phyloP scores from a whole-genome alignment of 176 grass and related monocot species.

The Oryza nivara region DNA sequence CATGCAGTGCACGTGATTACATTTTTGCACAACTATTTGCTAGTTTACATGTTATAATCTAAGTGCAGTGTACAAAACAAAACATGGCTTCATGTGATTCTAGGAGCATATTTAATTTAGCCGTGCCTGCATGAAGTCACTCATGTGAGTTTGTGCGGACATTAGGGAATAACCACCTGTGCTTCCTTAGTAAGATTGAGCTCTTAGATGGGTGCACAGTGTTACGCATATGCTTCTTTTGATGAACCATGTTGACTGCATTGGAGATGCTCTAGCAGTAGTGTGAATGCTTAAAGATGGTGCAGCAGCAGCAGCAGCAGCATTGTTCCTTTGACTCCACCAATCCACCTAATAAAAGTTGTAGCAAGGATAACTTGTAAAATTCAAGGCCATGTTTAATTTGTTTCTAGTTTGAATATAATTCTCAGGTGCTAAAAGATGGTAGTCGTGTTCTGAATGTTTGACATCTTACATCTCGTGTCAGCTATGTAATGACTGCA shows the following conservation, averaged over 20 bases:
- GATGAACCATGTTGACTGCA: constrained; percentile 4
- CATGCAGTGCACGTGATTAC: background rate
- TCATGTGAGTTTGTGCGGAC: background rate
- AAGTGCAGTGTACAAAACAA: background rate
- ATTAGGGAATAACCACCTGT: background rate
- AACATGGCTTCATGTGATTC: background rate
- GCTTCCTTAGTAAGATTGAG: constrained; percentile 9
- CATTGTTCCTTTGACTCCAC: background rate
- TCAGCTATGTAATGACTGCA: background rate
- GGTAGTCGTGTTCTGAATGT: background rate
- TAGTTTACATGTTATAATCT: background rate
- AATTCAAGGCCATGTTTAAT: constrained; percentile 2
- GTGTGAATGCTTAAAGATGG: background rate
- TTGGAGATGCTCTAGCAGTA: background rate
- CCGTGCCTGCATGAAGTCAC: background rate
- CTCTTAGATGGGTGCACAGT: constrained; percentile 2
- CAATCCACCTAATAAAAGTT: background rate
- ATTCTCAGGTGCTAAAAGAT: background rate
- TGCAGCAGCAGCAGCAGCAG: background rate
- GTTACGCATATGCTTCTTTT: background rate
- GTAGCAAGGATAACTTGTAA: background rate
- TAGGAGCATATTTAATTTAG: background rate
- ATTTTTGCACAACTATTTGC: background rate
- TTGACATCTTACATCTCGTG: background rate
- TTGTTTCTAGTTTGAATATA: constrained; percentile 12